These are phyloP conservation scores for Fusarium agapanthi DNA, from an alignment of 2,329 filamentous ascomycete genomes.

Conservation along the genomic window DNA sequence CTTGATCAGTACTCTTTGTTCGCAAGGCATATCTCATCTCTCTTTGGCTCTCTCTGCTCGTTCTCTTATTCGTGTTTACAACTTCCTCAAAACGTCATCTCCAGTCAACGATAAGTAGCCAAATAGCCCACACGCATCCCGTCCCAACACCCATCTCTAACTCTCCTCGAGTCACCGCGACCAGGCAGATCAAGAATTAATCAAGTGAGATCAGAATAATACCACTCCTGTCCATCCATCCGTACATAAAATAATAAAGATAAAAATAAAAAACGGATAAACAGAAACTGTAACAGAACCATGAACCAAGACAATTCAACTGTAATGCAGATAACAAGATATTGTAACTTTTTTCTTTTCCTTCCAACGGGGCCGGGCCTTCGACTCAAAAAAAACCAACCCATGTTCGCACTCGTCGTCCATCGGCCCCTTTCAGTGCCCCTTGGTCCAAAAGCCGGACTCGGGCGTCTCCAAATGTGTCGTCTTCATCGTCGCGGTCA, in stretches of 20 bases:
- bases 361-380: slow-evolving; percentile 28
- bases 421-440: slow-evolving; percentile 26
- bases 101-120: not conserved
- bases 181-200: slow-evolving; percentile 42
- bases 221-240: slow-evolving; percentile 7
- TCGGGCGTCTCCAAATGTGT: slow-evolving; percentile 25
- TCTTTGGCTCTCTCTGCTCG: slow-evolving; percentile 7
- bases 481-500: slow-evolving; percentile 47
- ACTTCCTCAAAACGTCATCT: not conserved
- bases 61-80: slow-evolving; percentile 23
- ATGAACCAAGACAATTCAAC: slow-evolving; percentile 25
- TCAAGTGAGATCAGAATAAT: slow-evolving; percentile 18
- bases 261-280: not conserved
- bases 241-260: not conserved
- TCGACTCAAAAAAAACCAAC: slow-evolving; percentile 18
- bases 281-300: slow-evolving; percentile 24
- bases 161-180: slow-evolving; percentile 32
- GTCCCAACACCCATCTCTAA: slow-evolving; percentile 3
- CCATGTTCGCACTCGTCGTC: slow-evolving; percentile 24
- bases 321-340: slow-evolving; percentile 35
- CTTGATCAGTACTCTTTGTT: not conserved
- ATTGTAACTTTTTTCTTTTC: slow-evolving; percentile 44
- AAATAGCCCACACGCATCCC: slow-evolving; percentile 20
- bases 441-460: slow-evolving; percentile 29
- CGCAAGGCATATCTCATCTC: slow-evolving; percentile 20